Conservation (phyloP, 257 asterid species). For the Lycium barbarum region DNA sequence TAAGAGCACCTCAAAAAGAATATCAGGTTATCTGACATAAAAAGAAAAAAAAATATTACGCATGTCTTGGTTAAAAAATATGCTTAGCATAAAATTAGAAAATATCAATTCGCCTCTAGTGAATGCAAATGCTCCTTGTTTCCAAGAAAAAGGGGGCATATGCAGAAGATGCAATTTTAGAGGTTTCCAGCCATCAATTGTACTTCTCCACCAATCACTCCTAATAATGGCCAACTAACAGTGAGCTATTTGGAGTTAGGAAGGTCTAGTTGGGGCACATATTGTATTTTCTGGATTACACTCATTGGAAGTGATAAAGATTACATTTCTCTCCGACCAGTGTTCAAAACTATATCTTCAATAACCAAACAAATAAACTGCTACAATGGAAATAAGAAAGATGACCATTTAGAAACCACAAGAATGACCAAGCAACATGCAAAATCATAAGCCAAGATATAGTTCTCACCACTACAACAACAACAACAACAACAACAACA, state of each 20-base stretch:
- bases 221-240: neutral
- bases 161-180: neutral
- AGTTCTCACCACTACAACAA: conserved; percentile 89
- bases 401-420: conserved; percentile 24
- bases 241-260: neutral
- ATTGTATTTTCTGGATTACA: neutral
- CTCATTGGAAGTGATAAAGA: conserved; percentile 13
- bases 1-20: neutral
- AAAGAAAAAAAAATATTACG: neutral
- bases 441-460: conserved; percentile 33
- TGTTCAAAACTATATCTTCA: conserved; percentile 14
- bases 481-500: too few species aligned
- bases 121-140: neutral
- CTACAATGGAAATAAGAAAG: neutral
- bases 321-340: conserved; percentile 18
- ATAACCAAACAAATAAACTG: neutral
- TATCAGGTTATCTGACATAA: neutral
- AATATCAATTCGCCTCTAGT: neutral
- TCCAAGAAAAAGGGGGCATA: neutral
- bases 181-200: neutral
- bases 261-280: neutral
- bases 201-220: conserved; percentile 15
- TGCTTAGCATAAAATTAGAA: neutral
- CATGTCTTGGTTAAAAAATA: neutral
- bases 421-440: conserved; percentile 9